phyloP scores from a whole-genome alignment of 345 rosid genomes.

The Noccaea caerulescens region DNA sequence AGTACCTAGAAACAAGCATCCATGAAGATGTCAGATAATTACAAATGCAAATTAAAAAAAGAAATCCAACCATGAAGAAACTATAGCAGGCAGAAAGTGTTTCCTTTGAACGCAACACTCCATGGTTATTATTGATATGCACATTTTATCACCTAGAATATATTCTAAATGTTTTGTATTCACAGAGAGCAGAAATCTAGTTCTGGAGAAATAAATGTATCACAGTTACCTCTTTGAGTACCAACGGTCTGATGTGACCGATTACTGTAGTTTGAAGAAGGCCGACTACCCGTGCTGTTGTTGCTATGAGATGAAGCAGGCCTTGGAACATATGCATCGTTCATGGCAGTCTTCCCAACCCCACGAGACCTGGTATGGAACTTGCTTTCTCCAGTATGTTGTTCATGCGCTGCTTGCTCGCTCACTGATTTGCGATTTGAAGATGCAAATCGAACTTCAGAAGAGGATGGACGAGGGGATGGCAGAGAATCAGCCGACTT shows the following conservation, averaged over 20 bases:
- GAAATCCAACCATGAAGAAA: conserved; percentile 24
- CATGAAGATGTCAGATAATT: conserved; percentile 29
- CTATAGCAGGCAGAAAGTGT: conserved; percentile 3
- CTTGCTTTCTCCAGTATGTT: conserved; percentile 53
- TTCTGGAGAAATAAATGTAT: conserved; percentile 1
- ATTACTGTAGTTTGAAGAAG: conserved; percentile 74
- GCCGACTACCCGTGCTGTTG: conserved; percentile 68
- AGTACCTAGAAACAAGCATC: conserved; percentile 48
- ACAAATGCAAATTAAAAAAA: conserved; percentile 16
- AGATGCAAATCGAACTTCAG: conserved; percentile 60
- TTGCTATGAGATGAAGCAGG: conserved; percentile 57
- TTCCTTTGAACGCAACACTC: conserved; percentile 1
- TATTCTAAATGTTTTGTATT: conserved; percentile 3
- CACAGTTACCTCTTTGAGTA: conserved; percentile 64
- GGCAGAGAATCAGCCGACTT: conserved; percentile 47
- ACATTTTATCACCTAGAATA: background rate
- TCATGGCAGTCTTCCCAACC: conserved; percentile 53
- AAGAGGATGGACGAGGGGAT: conserved; percentile 54
- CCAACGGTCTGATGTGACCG: conserved; percentile 68
- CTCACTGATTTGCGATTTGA: conserved; percentile 68
- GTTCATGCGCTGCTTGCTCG: conserved; percentile 51
- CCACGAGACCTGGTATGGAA: conserved; percentile 58
- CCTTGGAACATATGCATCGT: conserved; percentile 58
- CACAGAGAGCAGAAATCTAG: conserved; percentile 11
- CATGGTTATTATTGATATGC: conserved; percentile 9